Evolutionary conservation across 2,329 filamentous ascomycete genomes (phyloP), one percentile per base, ranked within the genome.

Genomic region (Colletotrichum tropicale): DNA sequence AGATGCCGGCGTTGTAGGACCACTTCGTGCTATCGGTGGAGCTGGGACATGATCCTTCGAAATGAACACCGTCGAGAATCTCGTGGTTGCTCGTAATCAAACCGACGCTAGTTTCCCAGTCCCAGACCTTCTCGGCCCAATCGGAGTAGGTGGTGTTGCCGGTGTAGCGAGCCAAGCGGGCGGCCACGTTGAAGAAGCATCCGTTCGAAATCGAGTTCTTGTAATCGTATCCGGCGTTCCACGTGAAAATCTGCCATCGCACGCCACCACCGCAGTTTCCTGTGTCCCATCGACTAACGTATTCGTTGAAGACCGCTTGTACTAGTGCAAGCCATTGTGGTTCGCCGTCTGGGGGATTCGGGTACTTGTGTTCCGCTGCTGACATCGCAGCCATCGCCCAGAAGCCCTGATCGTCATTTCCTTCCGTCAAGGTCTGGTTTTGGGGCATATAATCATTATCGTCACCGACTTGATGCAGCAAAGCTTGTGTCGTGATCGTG

Each of bases 201-300:
- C 92, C 92, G 84, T 94, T 94, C 62, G 91, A 91, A 77, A 94
- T 93, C 32, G 89, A 88, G 84, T 94, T 94, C 81, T 94, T 93
- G 86, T 93, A 93, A 82, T 90, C 87, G 85, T 86, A 93, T 56
- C 95, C 95, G 72, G 88, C 90, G 85, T 96, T 96, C 86, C 93
- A 94, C 18, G 91, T 88, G 85, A 93, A 96, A 77, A 98, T 94
- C 85, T 98, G 95, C 96, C 96, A 98, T 77, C 93, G 91, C 78
- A 98, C 85, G 10, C 95, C 95, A 62, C 95, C 95, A 58, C 85
- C 87, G 83, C 95, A 98, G 4, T 87, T 87, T 0, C 84, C 80
- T 2, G 85, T 86, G 79, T 97, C 93, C 93, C 94, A 96, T 30
- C 95, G 90, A n/a, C 85, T 84, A 3, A 91, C 91, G 81, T 95